Evolutionary conservation across 352 stramenopile species (phyloP).

Genomic region (Pythium chondricola): DNA sequence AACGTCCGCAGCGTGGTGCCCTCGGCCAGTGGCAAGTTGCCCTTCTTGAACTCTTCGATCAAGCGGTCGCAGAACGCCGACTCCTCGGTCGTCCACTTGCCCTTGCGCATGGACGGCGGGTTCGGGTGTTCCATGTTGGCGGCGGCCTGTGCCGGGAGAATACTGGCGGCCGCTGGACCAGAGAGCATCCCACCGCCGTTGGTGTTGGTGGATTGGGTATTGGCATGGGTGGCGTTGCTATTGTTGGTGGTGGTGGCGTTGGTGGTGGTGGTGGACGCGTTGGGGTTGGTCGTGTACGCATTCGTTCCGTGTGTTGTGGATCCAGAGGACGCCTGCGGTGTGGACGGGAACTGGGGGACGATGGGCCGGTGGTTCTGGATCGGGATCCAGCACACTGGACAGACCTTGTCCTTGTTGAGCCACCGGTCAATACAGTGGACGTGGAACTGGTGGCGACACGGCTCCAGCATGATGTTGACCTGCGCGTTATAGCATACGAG

Average conservation of each 20-base stretch:
- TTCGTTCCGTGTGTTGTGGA: background rate
- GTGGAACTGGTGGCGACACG: constrained; percentile 79
- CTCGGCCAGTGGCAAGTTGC: constrained; percentile 94
- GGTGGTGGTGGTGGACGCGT: background rate
- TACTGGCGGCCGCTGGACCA: constrained; percentile 15
- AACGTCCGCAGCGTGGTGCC: constrained; percentile 97
- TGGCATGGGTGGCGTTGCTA: constrained; percentile 6
- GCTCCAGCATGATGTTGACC: constrained; percentile 50
- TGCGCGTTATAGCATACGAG: constrained; percentile 43
- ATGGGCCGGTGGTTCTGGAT: constrained; percentile 58
- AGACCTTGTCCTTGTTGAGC: constrained; percentile 72
- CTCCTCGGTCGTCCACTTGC: constrained; percentile 97
- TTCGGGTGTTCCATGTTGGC: constrained; percentile 25
- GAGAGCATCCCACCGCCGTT: constrained; percentile 17
- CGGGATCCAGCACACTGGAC: constrained; percentile 63
- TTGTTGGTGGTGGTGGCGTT: background rate
- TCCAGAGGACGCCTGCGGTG: background rate
- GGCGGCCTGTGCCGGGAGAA: constrained; percentile 20
- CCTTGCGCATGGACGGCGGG: constrained; percentile 73
- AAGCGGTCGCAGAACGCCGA: constrained; percentile 96
- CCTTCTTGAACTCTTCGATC: constrained; percentile 97
- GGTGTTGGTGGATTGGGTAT: background rate
- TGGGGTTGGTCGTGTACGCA: background rate
- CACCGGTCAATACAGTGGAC: constrained; percentile 63
- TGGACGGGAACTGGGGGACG: constrained; percentile 15